phyloP scores from a whole-genome alignment of 345 rosid species.

The Capsella bursapastoris region DNA sequence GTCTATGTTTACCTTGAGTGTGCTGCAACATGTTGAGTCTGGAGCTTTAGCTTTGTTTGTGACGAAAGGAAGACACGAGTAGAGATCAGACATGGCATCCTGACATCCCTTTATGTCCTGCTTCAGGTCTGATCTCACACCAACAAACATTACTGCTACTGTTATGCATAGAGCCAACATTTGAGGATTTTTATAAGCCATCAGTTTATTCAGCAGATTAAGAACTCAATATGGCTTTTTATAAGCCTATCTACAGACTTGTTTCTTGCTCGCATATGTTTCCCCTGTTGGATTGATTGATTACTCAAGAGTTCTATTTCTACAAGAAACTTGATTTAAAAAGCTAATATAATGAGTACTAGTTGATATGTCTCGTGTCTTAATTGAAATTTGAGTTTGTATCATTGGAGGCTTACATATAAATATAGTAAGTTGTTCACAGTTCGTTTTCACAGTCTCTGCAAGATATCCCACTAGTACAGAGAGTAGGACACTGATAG shows the following conservation, averaged over 20 bases:
- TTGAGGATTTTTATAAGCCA: conserved; percentile 24
- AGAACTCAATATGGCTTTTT: conserved; percentile 16
- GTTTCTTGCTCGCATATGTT: conserved; percentile 13
- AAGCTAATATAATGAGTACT: conserved; percentile 28
- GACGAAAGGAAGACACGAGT: conserved; percentile 50
- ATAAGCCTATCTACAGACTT: conserved; percentile 22
- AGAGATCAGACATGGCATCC: conserved; percentile 46
- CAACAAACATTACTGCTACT: conserved; percentile 36
- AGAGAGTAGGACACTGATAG: not conserved
- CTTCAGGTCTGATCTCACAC: conserved; percentile 45
- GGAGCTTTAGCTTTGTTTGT: conserved; percentile 47
- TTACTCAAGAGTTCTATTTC: not conserved
- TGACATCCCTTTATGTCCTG: conserved; percentile 50
- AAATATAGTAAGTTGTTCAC: conserved; percentile 27
- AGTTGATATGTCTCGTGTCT: conserved; percentile 36
- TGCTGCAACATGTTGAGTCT: conserved; percentile 47
- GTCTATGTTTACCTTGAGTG: conserved; percentile 34
- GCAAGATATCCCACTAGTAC: conserved; percentile 14
- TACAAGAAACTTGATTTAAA: conserved; percentile 39
- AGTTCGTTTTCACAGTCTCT: conserved; percentile 30
- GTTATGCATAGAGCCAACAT: conserved; percentile 31
- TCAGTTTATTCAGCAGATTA: conserved; percentile 1
- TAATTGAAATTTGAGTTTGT: not conserved
- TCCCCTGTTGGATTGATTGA: conserved; percentile 10
- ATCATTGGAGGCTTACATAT: not conserved